Base-by-base conservation (phyloP, 2,329 filamentous ascomycete species). In the Fusarium subglutinans region DNA sequence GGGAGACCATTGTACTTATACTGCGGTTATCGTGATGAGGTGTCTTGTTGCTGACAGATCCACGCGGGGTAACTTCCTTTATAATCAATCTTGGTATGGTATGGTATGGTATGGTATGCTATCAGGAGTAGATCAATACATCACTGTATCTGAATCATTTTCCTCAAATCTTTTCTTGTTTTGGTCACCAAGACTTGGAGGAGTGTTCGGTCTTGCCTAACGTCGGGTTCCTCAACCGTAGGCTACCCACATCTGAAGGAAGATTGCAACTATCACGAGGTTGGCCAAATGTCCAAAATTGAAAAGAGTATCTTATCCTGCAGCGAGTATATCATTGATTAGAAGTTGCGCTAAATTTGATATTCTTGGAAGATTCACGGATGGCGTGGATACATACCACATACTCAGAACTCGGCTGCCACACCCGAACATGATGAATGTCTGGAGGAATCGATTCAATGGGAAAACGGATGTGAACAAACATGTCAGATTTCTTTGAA, bases 31-130 rank as follows among this genome's bases (percentile, higher is more conserved):
- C 15, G 12, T 24, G 38, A 51, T 45, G 20, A 20, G n/a, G 33
- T 28, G 50, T n/a, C 56, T 11, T 41, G 11, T 44, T 69, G 50
- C 50, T 63, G 50, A 63, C 64, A 57, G 24, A 56, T 63, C 13
- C 20, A 47, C 44, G 50, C 33, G 64, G 57, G 57, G 43, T 47
- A 53, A 33, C 11, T 18, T 35, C 18, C 63, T 69, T 44, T 50
- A 33, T 56, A 69, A 69, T 51, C 43, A 56, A 37, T 20, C 13
- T 17, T n/a, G 15, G 6, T n/a, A 44, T 40, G 18, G 11, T n/a
- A 44, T 40, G 18, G 11, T n/a, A 44, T 40, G 18, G 11, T n/a
- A 44, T 40, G 18, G 11, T n/a, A 44, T 40, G 18, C 9, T 5
- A 18, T 35, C 13, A 24, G 50, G 24, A 54, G 37, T 33, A 24